Base-by-base conservation (phyloP, 192 early-diverging fungal species). In the Dissophora globulifera region DNA sequence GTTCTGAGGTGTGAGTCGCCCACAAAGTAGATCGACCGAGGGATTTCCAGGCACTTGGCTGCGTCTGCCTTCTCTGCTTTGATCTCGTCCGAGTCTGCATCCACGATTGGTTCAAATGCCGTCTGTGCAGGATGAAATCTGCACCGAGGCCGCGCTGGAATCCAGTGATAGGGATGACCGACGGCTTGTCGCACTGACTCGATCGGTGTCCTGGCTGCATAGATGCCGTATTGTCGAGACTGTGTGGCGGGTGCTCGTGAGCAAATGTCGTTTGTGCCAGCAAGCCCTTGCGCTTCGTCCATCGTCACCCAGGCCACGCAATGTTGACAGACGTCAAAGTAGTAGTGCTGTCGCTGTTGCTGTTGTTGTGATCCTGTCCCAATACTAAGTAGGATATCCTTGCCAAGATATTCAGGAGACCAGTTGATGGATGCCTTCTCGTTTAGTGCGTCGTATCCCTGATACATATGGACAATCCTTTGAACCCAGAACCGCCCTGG, bases 401-500 rank as follows among this genome's bases (percentile, higher is more conserved):
- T 61, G 43, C 58, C 58, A 3, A 62, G 43, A 41, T 70, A 70
- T 49, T 45, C 31, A 30, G 68, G 68, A 7, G 29, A 15, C 43
- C 58, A 46, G 13, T 61, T 17, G 9, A 49, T 19, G 17, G 26
- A 16, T n/a, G 16, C 30, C 0, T 13, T 45, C 33, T 70, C 68
- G 45, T 70, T 62, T 26, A 70, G n/a, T 30, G 68, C 58, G 26
- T 70, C 58, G 32, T 55, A 70, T 23, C 30, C 40, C 19, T 61
- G 31, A 41, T 70, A 70, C 23, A 52, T 62, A 26, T 70, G 68
- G 15, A 70, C 16, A 19, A 70, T 48, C 46, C 56, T 61, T 25
- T 70, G 68, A 16, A 70, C 68, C 68, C 68, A 70, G 52, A 70
- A 70, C 19, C 58, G 58, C n/a, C 68, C 68, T 3, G 68, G 68